These are phyloP conservation scores for Nakaseomyces kungkrabaensis DNA, from an alignment of 1,139 yeast species.

Conservation along the genomic window DNA sequence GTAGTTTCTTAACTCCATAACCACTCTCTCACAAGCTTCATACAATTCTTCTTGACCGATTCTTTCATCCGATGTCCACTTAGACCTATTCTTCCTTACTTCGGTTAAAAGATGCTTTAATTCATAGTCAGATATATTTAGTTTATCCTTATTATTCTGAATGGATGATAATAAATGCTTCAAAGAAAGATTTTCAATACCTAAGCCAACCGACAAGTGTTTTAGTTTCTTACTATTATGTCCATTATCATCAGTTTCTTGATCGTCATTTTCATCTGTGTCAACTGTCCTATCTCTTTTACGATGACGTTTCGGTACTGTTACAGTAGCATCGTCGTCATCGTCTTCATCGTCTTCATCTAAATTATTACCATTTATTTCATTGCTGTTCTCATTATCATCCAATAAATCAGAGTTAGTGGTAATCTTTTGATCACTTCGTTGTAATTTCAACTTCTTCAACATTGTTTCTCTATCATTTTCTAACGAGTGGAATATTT, in stretches of 20 bases:
- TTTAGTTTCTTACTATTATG: not conserved
- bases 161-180: slow-evolving; percentile 73
- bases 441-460: slow-evolving; percentile 69
- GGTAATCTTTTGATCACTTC: slow-evolving; percentile 66
- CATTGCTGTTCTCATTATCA: slow-evolving; percentile 19
- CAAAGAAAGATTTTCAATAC: slow-evolving; percentile 74
- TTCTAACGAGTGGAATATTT: slow-evolving; percentile 76
- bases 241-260: slow-evolving; percentile 14
- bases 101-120: slow-evolving; percentile 79
- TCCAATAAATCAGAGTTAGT: slow-evolving; percentile 2
- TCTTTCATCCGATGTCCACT: slow-evolving; percentile 92
- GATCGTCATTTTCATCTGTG: slow-evolving; percentile 6
- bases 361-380: slow-evolving; percentile 7
- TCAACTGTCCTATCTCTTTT: slow-evolving; percentile 3
- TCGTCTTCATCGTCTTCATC: slow-evolving; percentile 6
- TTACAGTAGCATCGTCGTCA: not conserved
- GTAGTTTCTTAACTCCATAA: slow-evolving; percentile 75
- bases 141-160: slow-evolving; percentile 64
- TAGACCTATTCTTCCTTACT: slow-evolving; percentile 87
- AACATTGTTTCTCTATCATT: slow-evolving; percentile 69
- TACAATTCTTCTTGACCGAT: slow-evolving; percentile 96
- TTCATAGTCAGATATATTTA: slow-evolving; percentile 75
- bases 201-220: slow-evolving; percentile 42
- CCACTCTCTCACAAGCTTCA: slow-evolving; percentile 95
- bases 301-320: slow-evolving; percentile 2